Base-by-base conservation (phyloP, 2,329 filamentous ascomycete genomes). In the Trichoderma harzianum region DNA sequence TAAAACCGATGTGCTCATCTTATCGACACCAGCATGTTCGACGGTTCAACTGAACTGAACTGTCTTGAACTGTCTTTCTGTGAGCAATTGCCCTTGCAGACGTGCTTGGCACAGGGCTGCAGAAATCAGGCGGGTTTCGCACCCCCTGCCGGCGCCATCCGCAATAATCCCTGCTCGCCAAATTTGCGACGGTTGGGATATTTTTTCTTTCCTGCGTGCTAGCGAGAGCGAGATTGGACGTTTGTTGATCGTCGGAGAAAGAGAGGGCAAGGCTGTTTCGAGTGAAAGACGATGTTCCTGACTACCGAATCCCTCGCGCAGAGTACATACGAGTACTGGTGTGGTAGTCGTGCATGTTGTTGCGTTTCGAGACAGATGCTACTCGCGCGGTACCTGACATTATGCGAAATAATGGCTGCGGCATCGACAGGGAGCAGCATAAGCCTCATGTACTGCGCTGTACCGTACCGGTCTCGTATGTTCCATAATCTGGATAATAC, bases 141-240 rank as follows among this genome's bases (percentile, higher is more conserved):
- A 67, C 30, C 64, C 53, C 66, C 74, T 75, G 76, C 43, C 71
- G 63, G 57, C 74, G 71, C 73, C 74, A 74, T 73, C 75, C 75
- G 75, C 65, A 72, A 24, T n/a, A 75, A 75, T 69, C 78, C 78
- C 72, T 76, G 78, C 76, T 77, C 73, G 75, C 73, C 77, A 77
- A 79, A 73, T 78, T 78, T 79, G 78, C 30, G 28, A 24, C 47
- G 21, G 47, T 24, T 53, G 14, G 47, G 47, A 12, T 18, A 28
- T 36, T 51, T 47, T 60, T 58, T 34, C 21, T 53, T 58, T n/a
- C 24, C 51, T 70, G 39, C 30, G 16, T 63, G 62, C 69, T 60
- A 60, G 39, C 63, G 30, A 28, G 53, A 53, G 58, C 68, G 57
- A 69, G 24, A 69, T 69, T 69, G 57, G 66, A 24, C 57, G 36